phyloP scores from a whole-genome alignment of 768 basidiomycete species.

The Calvatia gigantea region DNA sequence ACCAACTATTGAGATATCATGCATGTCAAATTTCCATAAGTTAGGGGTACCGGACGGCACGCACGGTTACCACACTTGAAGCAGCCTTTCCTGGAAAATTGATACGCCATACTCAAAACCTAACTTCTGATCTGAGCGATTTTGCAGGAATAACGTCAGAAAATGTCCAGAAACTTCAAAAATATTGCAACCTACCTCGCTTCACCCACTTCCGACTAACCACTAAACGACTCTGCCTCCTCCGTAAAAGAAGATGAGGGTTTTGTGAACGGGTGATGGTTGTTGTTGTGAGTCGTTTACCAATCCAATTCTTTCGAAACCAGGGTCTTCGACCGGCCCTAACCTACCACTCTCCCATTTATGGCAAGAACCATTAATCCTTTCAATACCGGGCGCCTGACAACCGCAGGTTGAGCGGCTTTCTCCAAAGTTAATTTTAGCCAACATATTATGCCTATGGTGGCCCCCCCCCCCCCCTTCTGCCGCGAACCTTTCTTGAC shows the following conservation, averaged over 20 bases:
- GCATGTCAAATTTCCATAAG: constrained; percentile 13
- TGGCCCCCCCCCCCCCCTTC: constrained; percentile 2
- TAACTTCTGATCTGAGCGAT: constrained; percentile 22
- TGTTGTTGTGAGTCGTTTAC: constrained; percentile 16
- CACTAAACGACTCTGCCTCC: constrained; percentile 64
- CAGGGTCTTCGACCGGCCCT: constrained; percentile 10
- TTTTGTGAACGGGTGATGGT: constrained; percentile 36
- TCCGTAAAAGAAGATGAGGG: constrained; percentile 56
- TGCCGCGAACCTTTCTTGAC: constrained; percentile 19
- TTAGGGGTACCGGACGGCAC: constrained; percentile 26
- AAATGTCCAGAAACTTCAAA: neutral
- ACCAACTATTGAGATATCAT: constrained; percentile 54
- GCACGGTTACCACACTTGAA: constrained; percentile 92
- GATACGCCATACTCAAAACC: constrained; percentile 65
- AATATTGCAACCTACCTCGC: constrained; percentile 44
- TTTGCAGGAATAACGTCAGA: constrained; percentile 7
- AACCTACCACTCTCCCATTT: constrained; percentile 9
- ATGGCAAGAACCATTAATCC: neutral
- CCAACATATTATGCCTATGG: too few species aligned
- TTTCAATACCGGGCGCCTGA: too few species aligned
- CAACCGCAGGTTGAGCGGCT: too few species aligned
- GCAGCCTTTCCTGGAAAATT: constrained; percentile 84
- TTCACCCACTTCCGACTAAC: constrained; percentile 73
- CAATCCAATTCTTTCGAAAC: constrained; percentile 8
- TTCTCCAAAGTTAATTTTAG: too few species aligned